phyloP scores from a whole-genome alignment of 2,329 filamentous ascomycete genomes.

The Botrytis fragariae region DNA sequence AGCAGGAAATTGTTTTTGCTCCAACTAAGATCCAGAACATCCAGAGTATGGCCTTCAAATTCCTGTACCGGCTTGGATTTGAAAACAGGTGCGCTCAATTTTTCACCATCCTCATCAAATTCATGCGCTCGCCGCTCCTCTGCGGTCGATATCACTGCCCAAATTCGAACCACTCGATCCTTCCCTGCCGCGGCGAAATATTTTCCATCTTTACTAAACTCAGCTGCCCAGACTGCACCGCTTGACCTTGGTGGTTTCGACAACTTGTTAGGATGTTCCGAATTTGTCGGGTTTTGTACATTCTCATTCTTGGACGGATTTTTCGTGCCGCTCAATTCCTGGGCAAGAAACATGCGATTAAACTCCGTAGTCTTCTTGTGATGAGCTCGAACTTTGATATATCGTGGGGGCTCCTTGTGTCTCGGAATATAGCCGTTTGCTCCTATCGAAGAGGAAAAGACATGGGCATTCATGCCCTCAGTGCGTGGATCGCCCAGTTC shows the following conservation, averaged over 20 bases:
- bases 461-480: constrained; percentile 78
- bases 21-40: constrained; percentile 91
- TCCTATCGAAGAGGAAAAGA: constrained; percentile 74
- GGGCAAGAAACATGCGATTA: constrained; percentile 83
- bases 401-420: constrained; percentile 84
- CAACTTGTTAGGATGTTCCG: constrained; percentile 29
- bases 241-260: constrained; percentile 35
- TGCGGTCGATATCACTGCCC: constrained; percentile 78
- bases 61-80: constrained; percentile 73
- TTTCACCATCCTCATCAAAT: constrained; percentile 64
- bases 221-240: constrained; percentile 84
- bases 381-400: constrained; percentile 80
- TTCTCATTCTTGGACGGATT: constrained; percentile 37
- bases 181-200: constrained; percentile 92
- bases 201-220: constrained; percentile 88
- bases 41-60: constrained; percentile 79
- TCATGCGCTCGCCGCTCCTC: constrained; percentile 77
- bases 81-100: constrained; percentile 88
- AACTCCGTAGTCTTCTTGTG: constrained; percentile 82
- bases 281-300: constrained; percentile 28
- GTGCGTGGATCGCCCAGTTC: constrained; percentile 66
- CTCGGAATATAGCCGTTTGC: constrained; percentile 74
- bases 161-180: constrained; percentile 81
- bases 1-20: constrained; percentile 98
- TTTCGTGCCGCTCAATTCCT: constrained; percentile 73